These are phyloP conservation scores for Aschersonia sp. DNA, from an alignment of 2,329 filamentous ascomycete genomes.

Conservation along the genomic window DNA sequence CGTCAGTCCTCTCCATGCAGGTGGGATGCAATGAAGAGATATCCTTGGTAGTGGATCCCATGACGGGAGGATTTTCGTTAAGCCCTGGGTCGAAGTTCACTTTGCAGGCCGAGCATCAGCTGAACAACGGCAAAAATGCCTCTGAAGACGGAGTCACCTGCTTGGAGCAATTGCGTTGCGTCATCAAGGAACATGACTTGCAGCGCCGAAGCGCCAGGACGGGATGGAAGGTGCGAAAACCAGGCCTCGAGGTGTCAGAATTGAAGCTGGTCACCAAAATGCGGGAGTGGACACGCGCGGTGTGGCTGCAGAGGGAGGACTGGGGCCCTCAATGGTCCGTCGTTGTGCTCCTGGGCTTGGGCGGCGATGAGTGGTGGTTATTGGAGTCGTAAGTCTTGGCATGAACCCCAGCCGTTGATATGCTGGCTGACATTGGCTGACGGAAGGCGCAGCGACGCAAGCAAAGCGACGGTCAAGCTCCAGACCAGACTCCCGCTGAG, in stretches of 20 bases:
- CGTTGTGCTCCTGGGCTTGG: constrained; percentile 52
- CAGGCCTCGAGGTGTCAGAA: constrained; percentile 35
- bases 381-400: constrained; percentile 40
- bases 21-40: constrained; percentile 48
- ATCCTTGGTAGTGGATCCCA: constrained; percentile 55
- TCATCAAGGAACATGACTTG: constrained; percentile 46
- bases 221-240: constrained; percentile 45
- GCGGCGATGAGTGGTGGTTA: constrained; percentile 69
- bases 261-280: constrained; percentile 47
- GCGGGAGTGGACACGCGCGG: constrained; percentile 45
- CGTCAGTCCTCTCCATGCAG: constrained; percentile 54
- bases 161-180: constrained; percentile 47
- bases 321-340: constrained; percentile 64
- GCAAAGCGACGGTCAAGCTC: constrained; percentile 13
- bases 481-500: constrained; percentile 27
- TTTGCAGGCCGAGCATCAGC: constrained; percentile 42
- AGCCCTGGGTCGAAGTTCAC: constrained; percentile 46
- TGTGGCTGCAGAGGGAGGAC: constrained; percentile 56
- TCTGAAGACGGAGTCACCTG: constrained; percentile 39
- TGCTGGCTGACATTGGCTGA: neutral
- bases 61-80: constrained; percentile 62
- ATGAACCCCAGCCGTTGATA: neutral
- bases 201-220: constrained; percentile 42
- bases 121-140: constrained; percentile 47
- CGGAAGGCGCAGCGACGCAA: neutral